Base-by-base conservation (phyloP, 176 grass and related monocot species). In the Dendrocalamus sinicus region DNA sequence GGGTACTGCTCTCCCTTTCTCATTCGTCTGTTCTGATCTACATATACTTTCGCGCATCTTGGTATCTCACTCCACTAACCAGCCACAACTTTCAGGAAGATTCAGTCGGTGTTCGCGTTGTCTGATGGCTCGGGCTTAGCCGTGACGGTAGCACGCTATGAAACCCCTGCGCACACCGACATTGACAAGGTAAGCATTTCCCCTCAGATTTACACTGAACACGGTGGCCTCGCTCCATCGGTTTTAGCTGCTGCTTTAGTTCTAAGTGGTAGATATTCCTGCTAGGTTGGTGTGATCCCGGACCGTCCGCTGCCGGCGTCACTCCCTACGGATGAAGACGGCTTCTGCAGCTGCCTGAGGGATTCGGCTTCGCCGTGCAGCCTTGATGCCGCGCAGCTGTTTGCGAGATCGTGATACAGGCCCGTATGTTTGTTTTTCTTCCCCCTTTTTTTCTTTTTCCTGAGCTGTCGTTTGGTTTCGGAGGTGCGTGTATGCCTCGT, bases 61-160 rank as follows among this genome's bases (percentile, higher is more conserved):
- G 39, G 43, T n/a, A 13, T 60, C 53, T 55, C 72, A 73, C 81
- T n/a, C 81, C 5, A 51, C 20, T 75, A 46, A 10, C 48, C 52
- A 62, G 72, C n/a, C 37, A 47, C 37, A 47, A 81, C 41, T 84
- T 70, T 40, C 90, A 99, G 93, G 67, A 99, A 99, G 63, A 99
- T 99, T 78, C 96, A 96, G 43, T 94, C 93, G 0, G 93, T 99
- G 19, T 99, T 99, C 67, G 90, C 91, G 14, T 80, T 99, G 14
- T 99, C 96, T 32, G 96, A 99, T 73, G 96, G 96, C 62, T 96
- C 96, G 40, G 96, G 96, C 13, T 77, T 99, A 73, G 88, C 88
- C 61, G 90, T 99, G 61, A 99, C 93, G 0, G 96, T 99, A 20
- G 93, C 93, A 9, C 92, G 93, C 22, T 99, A 99, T 47, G 96